Evolutionary conservation across 2,329 filamentous ascomycete genomes (phyloP), one percentile per base, ranked within the genome.

Genomic region (Aspergillus sp.): DNA sequence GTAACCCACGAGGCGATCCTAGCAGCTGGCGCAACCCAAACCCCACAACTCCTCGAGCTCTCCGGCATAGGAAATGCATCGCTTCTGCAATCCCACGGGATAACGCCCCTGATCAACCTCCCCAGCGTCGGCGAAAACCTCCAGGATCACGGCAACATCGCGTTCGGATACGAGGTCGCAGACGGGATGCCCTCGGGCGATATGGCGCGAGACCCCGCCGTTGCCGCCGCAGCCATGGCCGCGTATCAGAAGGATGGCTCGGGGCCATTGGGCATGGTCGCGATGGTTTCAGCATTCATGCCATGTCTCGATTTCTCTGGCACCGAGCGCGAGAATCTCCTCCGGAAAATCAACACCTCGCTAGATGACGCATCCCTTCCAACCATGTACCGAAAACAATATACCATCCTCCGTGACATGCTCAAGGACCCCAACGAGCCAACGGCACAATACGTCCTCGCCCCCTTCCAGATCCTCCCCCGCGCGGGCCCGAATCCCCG

Each of bases 41-140:
- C 83, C 15, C 87, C 82, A 8, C 85, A 84, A 72, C 77, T 87
- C 15, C 80, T 85, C 15, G 86, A 89, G 66, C 76, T 88, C 0
- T 88, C 85, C 0, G 87, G 87, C 0, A 80, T 90, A 48, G 87
- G 87, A 4, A 76, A 80, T 49, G 72, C 77, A 3, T 68, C 76
- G 0, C 68, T 83, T 15, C 74, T 85, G 1, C 62, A 74, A 9
- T 67, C 69, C 0, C 77, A 78, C 2, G 77, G 77, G 0, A 78
- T 85, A 7, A 65, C 76, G 4, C 71, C 76, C 15, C 75, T 80
- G 41, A 74, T 85, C 17, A 70, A 78, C 30, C 81, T 80, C 51
- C 73, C 78, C 0, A 76, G 76, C 13, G 80, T 85, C 5, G 83
- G 83, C 15, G 79, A 80, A 50, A 83, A 84, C 62, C 75, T 84